These are phyloP conservation scores for Kuraishia cidri DNA, from an alignment of 805 yeast species.

Conservation along the genomic window DNA sequence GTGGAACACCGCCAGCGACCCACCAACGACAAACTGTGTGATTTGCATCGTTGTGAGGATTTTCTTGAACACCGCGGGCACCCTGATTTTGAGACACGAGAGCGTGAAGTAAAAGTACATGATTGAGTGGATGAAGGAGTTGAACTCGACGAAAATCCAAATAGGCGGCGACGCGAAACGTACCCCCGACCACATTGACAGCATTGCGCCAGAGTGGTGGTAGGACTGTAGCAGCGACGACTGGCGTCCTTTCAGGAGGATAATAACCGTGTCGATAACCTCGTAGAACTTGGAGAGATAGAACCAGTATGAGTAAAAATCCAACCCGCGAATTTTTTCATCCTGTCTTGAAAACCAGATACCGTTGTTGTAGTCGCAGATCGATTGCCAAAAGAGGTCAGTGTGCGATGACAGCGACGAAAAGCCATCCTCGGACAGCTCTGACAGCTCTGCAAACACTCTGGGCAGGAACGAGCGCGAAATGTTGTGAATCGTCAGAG, in stretches of 20 bases:
- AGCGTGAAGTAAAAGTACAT: slow-evolving; percentile 67
- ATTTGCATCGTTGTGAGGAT: slow-evolving; percentile 60
- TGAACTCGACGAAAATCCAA: slow-evolving; percentile 75
- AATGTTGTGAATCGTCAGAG: slow-evolving; percentile 35
- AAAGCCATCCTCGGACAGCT: slow-evolving; percentile 2
- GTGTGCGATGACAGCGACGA: slow-evolving; percentile 11
- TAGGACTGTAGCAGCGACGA: slow-evolving; percentile 62
- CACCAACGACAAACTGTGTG: slow-evolving; percentile 61
- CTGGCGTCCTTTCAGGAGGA: slow-evolving; percentile 58
- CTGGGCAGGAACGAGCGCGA: slow-evolving; percentile 20
- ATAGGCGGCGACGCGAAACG: slow-evolving; percentile 66
- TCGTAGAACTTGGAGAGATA: slow-evolving; percentile 67
- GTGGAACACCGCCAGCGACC: slow-evolving; percentile 57
- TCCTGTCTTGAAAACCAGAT: slow-evolving; percentile 32
- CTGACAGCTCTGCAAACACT: slow-evolving; percentile 10
- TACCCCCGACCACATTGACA: slow-evolving; percentile 76
- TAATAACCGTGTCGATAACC: slow-evolving; percentile 59
- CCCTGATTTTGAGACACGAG: slow-evolving; percentile 46
- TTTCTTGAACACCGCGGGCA: slow-evolving; percentile 49
- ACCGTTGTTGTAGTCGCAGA: slow-evolving; percentile 53
- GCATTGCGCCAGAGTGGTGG: slow-evolving; percentile 75
- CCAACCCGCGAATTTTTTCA: slow-evolving; percentile 30
- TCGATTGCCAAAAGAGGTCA: slow-evolving; percentile 47
- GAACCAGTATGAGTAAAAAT: slow-evolving; percentile 56
- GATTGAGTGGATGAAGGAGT: slow-evolving; percentile 68